A percentile compares a stretch with the other conserved stretches of the same genome.
Evolutionary conservation across 129 eudicot species (phyloP).

Genomic region (Flaveria sonorensis): DNA sequence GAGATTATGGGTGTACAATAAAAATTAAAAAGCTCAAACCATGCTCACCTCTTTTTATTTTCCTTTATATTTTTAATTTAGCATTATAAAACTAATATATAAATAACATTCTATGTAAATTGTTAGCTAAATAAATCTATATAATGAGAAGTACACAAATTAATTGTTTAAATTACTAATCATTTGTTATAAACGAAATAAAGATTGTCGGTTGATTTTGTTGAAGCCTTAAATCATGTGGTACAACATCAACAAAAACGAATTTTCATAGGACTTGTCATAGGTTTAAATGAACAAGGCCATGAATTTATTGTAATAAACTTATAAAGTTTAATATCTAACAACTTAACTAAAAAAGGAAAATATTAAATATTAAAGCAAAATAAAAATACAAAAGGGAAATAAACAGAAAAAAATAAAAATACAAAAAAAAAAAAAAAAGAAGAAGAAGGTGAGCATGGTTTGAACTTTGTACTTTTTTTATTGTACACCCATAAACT

Average conservation of each 20-base stretch:
- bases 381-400: no score
- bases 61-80: no score
- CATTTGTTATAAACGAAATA: neutral
- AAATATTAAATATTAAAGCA: neutral
- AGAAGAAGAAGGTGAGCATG: conserved; percentile 1
- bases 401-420: neutral
- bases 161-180: no score
- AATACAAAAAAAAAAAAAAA: neutral
- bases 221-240: neutral
- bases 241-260: neutral
- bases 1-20: conserved; percentile 16
- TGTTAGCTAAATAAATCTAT: no score
- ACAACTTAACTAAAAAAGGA: neutral
- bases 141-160: no score
- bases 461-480: conserved; percentile 19
- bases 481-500: conserved; percentile 24
- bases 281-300: neutral
- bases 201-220: neutral
- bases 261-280: no score
- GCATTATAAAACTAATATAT: no score
- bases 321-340: neutral
- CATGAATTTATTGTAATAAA: neutral
- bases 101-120: no score
- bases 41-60: neutral
- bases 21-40: conserved; percentile 15